Conservation (phyloP, 768 basidiomycete genomes). For the Macrolepiota fuliginosa region DNA sequence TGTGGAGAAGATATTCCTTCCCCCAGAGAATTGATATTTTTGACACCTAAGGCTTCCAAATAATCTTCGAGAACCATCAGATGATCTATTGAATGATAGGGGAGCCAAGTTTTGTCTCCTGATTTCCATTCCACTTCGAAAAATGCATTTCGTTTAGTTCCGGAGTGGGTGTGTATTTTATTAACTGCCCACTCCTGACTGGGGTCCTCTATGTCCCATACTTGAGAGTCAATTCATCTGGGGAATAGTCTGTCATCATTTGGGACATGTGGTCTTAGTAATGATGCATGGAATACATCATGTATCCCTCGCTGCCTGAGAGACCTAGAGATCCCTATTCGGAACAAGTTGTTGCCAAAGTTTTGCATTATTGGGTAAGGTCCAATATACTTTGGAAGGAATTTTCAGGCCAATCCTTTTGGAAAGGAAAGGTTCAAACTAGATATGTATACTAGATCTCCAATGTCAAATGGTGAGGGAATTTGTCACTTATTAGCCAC, state of each 20-base stretch:
- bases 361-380: constrained; percentile 13
- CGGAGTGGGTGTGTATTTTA: constrained; percentile 16
- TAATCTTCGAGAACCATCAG: not conserved
- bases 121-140: constrained; percentile 25
- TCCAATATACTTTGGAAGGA: constrained; percentile 16
- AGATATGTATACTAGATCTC: constrained; percentile 14
- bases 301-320: constrained; percentile 24
- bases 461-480: constrained; percentile 1
- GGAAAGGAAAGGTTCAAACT: constrained; percentile 14
- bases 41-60: not conserved
- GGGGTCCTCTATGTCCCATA: constrained; percentile 16
- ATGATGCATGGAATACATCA: constrained; percentile 33
- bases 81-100: constrained; percentile 11
- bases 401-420: constrained; percentile 3
- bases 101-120: constrained; percentile 26
- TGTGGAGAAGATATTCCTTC: too few species aligned
- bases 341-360: constrained; percentile 11
- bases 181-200: constrained; percentile 20
- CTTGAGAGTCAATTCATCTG: constrained; percentile 15
- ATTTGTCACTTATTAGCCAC: constrained; percentile 17
- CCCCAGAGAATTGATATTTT: too few species aligned
- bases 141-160: constrained; percentile 9
- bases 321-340: not conserved
- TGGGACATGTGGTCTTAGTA: constrained; percentile 23
- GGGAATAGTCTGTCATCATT: constrained; percentile 35